Base-by-base conservation (phyloP, 371 early-diverging fungal genomes). In the Syncephalastrum sp. region DNA sequence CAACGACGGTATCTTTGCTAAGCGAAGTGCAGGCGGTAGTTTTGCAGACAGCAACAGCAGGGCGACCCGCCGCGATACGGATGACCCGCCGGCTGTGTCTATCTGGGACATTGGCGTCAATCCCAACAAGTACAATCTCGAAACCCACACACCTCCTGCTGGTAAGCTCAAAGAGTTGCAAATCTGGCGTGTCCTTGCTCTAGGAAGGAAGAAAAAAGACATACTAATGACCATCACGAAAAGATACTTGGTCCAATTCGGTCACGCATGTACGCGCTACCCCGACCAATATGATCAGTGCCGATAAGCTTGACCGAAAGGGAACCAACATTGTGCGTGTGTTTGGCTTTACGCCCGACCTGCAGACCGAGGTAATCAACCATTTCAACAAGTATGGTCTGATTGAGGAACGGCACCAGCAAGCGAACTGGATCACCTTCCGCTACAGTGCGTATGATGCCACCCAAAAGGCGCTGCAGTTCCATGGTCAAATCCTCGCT, bases 391-490 rank as follows among this genome's bases (percentile, higher is more conserved):
- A 56, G 23, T 60, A 63, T 51, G 78, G 78, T 13, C 54, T 60
- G 14, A 59, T 77, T n/a, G 23, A 63, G 8, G 68, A 65, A 33
- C 63, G 62, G 23, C 61, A 47, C 38, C 56, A 57, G 41, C 60
- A 68, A 2, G 62, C 61, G 3, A 73, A 77, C 56, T 74, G 72
- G 74, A 67, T 74, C 47, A 69, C 67, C 3, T 62, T 77, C 27
- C 59, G 70, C 10, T 77, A 77, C 24, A 53, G 56, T 4, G 48
- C 59, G 23, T 24, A 21, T 1, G 61, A 65, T 23, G 49, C 62
- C 7, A 72, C 74, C 8, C 41, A 53, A 52, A 67, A 64, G 21
- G 78, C 78, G 13, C 47, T 77, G 1, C 48, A 50, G 10, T 53
- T 42, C 24, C 69, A 77, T 56, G 78, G 74, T 4, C 57, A 55